A percentile compares a stretch with the other conserved stretches of the same genome.
These are phyloP conservation scores for Globisporangium takayamanum DNA, from an alignment of 352 stramenopile genomes.

Conservation along the genomic window DNA sequence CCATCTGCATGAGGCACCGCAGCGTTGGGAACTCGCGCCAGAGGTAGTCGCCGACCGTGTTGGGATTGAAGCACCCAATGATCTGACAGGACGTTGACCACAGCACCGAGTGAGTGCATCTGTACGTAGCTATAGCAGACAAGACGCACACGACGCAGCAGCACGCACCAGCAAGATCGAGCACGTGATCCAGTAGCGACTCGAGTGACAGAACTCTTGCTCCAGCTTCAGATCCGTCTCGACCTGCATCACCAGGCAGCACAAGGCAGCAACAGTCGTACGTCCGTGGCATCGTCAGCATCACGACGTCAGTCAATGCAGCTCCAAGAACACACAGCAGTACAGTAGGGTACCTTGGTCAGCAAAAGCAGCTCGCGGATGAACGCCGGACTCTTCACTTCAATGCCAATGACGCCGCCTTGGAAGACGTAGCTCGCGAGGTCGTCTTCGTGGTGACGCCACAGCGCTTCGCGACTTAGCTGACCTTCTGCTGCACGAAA, in stretches of 20 bases:
- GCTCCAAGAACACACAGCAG: not conserved
- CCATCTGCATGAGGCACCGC: constrained; percentile 81
- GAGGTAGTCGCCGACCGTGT: constrained; percentile 66
- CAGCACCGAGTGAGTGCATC: not conserved
- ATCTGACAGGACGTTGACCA: constrained; percentile 15
- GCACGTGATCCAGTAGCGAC: constrained; percentile 79
- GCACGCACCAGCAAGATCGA: constrained; percentile 70
- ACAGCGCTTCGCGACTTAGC: constrained; percentile 66
- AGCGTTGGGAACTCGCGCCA: constrained; percentile 74
- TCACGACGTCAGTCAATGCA: constrained; percentile 1
- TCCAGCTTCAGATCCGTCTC: constrained; percentile 50
- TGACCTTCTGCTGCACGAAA: constrained; percentile 77
- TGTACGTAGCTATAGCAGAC: too few relatives aligned
- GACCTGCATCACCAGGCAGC: constrained; percentile 26
- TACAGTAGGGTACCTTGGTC: constrained; percentile 32
- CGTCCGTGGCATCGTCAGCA: not conserved
- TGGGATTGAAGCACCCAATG: constrained; percentile 66
- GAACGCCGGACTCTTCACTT: constrained; percentile 53
- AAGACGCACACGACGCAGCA: too few relatives aligned
- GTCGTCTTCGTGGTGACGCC: constrained; percentile 45
- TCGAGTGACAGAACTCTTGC: constrained; percentile 72
- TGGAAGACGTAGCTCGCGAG: constrained; percentile 43
- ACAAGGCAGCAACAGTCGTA: constrained; percentile 3
- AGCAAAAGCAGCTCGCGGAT: constrained; percentile 55
- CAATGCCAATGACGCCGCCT: constrained; percentile 63